Evolutionary conservation across 2,329 filamentous ascomycete species (phyloP).

Genomic region (Thelonectria discophora): DNA sequence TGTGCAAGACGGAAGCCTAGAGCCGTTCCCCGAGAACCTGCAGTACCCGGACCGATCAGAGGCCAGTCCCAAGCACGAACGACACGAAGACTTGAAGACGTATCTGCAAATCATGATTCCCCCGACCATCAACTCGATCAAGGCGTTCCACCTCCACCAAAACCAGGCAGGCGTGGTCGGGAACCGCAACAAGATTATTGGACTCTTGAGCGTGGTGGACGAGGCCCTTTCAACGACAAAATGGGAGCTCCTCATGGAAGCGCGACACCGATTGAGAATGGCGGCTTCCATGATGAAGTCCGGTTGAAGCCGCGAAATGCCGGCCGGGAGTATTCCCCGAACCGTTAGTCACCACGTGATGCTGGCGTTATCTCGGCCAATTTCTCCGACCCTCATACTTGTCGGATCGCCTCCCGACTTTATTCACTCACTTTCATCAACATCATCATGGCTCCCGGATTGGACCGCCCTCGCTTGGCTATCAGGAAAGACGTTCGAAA

Average conservation of each 20-base stretch:
- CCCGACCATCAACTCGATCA: constrained; percentile 41
- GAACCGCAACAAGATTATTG: constrained; percentile 41
- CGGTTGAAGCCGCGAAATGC: constrained; percentile 25
- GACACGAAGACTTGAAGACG: constrained; percentile 40
- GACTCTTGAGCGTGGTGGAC: constrained; percentile 39
- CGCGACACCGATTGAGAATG: constrained; percentile 39
- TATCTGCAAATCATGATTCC: constrained; percentile 43
- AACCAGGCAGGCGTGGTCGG: constrained; percentile 42
- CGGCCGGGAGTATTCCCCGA: too few species aligned
- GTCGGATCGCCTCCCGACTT: constrained; percentile 20
- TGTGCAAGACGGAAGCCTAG: constrained; percentile 41
- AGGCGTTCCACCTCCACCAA: constrained; percentile 41
- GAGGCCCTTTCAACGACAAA: constrained; percentile 37
- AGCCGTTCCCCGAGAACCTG: constrained; percentile 40
- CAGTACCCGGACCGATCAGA: constrained; percentile 37
- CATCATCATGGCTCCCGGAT: constrained; percentile 29
- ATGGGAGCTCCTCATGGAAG: constrained; percentile 41
- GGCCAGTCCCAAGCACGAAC: constrained; percentile 29
- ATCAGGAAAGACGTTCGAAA: constrained; percentile 37
- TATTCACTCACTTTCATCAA: constrained; percentile 2
- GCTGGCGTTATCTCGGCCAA: constrained; percentile 9
- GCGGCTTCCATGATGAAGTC: constrained; percentile 43
- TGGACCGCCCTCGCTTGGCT: constrained; percentile 37
- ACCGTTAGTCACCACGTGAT: constrained; percentile 14
- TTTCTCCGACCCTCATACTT: constrained; percentile 14